Evolutionary conservation across 352 stramenopile genomes (phyloP).

Genomic region (Pythium vanterpoolii): DNA sequence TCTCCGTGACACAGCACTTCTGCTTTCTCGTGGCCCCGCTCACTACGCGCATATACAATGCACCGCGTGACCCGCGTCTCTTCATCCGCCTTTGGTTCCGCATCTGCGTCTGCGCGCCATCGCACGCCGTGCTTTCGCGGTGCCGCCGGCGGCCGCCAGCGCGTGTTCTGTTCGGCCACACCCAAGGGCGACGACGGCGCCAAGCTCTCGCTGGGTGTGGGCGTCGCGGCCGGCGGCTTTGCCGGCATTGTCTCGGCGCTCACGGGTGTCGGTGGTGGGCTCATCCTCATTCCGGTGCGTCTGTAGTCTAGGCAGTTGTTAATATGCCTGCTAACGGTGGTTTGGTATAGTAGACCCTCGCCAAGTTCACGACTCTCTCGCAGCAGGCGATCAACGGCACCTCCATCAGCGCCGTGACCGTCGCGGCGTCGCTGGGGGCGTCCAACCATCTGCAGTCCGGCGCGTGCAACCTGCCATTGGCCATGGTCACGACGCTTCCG

Average conservation of each 20-base stretch:
- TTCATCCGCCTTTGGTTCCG: neutral
- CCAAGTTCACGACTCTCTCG: slow-evolving; percentile 72
- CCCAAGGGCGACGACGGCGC: slow-evolving; percentile 35
- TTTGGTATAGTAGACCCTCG: slow-evolving; percentile 77
- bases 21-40: too few relatives aligned
- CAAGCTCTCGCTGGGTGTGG: slow-evolving; percentile 45
- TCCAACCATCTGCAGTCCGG: slow-evolving; percentile 69
- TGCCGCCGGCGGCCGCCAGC: slow-evolving; percentile 18
- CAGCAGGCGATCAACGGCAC: slow-evolving; percentile 85
- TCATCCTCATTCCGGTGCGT: slow-evolving; percentile 80
- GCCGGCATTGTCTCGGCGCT: slow-evolving; percentile 74
- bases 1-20: too few relatives aligned
- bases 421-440: slow-evolving; percentile 60
- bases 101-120: neutral
- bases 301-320: neutral
- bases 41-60: too few relatives aligned
- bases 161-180: slow-evolving; percentile 47
- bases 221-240: slow-evolving; percentile 46
- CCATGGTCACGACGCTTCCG: slow-evolving; percentile 63
- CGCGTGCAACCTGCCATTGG: slow-evolving; percentile 76
- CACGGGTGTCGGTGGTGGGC: slow-evolving; percentile 74
- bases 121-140: slow-evolving; percentile 6
- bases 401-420: slow-evolving; percentile 72
- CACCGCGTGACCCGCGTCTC: slow-evolving; percentile 8
- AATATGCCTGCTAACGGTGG: too few relatives aligned